Percentiles rank a stretch among this genome's conserved stretches.
Conservation (phyloP, 805 yeast species). For the Peterozyma xylosa region DNA sequence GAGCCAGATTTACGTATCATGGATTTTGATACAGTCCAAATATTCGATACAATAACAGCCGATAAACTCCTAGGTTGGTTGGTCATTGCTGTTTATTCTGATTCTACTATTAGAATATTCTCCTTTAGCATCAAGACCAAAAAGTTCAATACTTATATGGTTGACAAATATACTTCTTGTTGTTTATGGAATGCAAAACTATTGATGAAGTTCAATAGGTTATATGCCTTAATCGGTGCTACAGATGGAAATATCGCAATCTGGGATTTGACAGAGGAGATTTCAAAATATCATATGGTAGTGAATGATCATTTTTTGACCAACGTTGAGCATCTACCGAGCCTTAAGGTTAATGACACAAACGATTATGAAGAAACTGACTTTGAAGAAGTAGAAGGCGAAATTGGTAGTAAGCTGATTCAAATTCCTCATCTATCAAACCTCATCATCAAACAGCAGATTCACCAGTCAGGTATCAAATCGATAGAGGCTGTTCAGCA, state of each 20-base stretch:
- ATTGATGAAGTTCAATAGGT: conserved; percentile 18
- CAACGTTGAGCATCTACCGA: neutral
- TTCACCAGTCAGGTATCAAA: conserved; percentile 86
- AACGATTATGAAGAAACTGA: neutral
- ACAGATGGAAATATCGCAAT: conserved; percentile 77
- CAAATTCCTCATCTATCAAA: conserved; percentile 14
- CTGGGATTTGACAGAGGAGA: conserved; percentile 40
- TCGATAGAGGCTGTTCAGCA: conserved; percentile 30
- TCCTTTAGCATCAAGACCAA: conserved; percentile 30
- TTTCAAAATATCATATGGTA: neutral
- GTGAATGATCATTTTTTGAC: neutral
- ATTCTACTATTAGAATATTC: conserved; percentile 70
- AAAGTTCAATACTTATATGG: conserved; percentile 33
- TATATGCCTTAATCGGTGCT: conserved; percentile 49
- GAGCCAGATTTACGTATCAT: conserved; percentile 84
- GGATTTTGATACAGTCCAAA: conserved; percentile 60
- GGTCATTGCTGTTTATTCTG: conserved; percentile 73
- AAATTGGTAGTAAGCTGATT: conserved; percentile 2
- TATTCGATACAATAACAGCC: conserved; percentile 15
- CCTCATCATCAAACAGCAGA: conserved; percentile 32
- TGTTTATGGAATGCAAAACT: conserved; percentile 66
- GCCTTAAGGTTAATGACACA: neutral
- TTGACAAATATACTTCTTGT: conserved; percentile 59
- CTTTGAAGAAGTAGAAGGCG: conserved; percentile 2
- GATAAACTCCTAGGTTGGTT: conserved; percentile 33